Base-by-base conservation (phyloP, 768 basidiomycete species). In the Termitomyces sp. region DNA sequence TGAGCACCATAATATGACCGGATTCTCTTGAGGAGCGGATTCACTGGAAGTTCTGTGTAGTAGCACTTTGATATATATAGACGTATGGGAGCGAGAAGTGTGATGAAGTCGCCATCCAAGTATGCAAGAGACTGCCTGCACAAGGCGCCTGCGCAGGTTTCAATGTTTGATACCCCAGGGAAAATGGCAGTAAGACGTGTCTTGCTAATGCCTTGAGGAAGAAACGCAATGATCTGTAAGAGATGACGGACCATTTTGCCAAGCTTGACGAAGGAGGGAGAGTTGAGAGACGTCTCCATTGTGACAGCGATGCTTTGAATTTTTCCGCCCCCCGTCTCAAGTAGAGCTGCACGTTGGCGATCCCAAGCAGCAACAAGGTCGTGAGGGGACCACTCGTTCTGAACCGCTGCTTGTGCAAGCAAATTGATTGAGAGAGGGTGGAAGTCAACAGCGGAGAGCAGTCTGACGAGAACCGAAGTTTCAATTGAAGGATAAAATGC, bases 71-170 rank as follows among this genome's bases (percentile, higher is more conserved):
- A 33, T 33, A 33, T 33, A 7, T 33, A 33, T 33, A 33, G 33
- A 4, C 35, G 62, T 59, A 38, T n/a, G n/a, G n/a, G n/a, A n/a
- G n/a, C n/a, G n/a, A n/a, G n/a, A n/a, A n/a, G n/a, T n/a, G n/a
- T n/a, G n/a, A n/a, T n/a, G n/a, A 56, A 61, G 3, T 44, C 58
- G 13, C 49, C 53, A 38, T 59, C 57, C 18, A 33, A 20, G 50
- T 65, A 61, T 7, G 55, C 51, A 2, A 65, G 35, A 3, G 64
- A 65, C 18, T 56, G 60, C 46, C 42, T 59, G 54, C 57, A 59
- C 32, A 65, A 42, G 16, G 33, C 22, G 12, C 59, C 50, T 11
- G 42, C 53, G 33, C 45, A 55, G 2, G 22, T 12, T 16, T 46
- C 45, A 7, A 63, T 50, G 6, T 48, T 15, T 15, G 33, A 2